Conservation (phyloP, 352 stramenopile genomes). For the Phytophthora citrophthora region DNA sequence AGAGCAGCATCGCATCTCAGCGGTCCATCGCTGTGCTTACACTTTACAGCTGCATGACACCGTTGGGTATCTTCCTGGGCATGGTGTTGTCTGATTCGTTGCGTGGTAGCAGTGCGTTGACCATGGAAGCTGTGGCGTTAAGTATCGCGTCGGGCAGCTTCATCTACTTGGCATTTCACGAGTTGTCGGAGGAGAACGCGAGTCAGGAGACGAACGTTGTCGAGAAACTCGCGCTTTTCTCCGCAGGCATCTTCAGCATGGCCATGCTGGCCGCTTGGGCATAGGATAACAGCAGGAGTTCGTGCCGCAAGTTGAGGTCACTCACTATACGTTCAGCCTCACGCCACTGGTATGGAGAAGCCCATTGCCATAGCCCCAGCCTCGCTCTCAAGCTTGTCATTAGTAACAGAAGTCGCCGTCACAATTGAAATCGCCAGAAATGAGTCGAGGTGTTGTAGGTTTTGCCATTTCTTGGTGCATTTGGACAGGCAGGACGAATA, state of each 20-base stretch:
- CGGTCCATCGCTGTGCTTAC: constrained; percentile 59
- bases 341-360: constrained; percentile 20
- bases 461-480: constrained; percentile 1
- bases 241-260: constrained; percentile 54
- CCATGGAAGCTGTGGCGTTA: constrained; percentile 53
- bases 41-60: constrained; percentile 75
- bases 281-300: constrained; percentile 26
- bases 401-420: constrained; percentile 8
- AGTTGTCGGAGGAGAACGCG: constrained; percentile 63
- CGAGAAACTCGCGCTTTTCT: constrained; percentile 67
- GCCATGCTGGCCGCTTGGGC: constrained; percentile 55
- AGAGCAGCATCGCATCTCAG: constrained; percentile 50
- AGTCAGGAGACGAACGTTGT: constrained; percentile 40
- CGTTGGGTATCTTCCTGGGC: constrained; percentile 61
- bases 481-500: constrained; percentile 16
- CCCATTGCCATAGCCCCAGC: neutral
- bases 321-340: constrained; percentile 2
- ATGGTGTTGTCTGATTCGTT: constrained; percentile 60
- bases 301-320: constrained; percentile 2
- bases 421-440: constrained; percentile 10
- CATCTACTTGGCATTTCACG: constrained; percentile 75
- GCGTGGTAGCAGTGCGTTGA: constrained; percentile 45
- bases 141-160: constrained; percentile 67
- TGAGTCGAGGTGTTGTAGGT: constrained; percentile 13
- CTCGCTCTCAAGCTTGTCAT: constrained; percentile 1